Evolutionary conservation across 805 yeast species (phyloP).

Genomic region (Nakazawaea peltata): DNA sequence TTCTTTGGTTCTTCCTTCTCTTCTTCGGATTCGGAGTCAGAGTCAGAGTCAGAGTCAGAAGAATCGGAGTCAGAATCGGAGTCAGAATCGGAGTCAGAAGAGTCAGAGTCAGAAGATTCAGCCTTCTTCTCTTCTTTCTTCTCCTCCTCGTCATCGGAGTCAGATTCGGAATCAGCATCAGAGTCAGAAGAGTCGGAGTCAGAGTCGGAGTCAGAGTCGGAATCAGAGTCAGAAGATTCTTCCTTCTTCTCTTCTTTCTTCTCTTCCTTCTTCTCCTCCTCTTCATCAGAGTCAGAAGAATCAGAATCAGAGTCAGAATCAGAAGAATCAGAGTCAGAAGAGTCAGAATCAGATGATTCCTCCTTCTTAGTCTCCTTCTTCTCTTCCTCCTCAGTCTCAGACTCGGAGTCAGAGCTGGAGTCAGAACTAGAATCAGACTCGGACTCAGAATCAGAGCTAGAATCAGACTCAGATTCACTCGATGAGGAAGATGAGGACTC

Average conservation of each 20-base stretch:
- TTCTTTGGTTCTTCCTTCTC: constrained; percentile 27
- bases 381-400: constrained; percentile 5
- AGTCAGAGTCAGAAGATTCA: constrained; percentile 16
- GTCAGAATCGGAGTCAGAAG: constrained; percentile 12
- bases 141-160: constrained; percentile 5
- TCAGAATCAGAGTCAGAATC: constrained; percentile 13
- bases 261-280: constrained; percentile 11
- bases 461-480: constrained; percentile 7
- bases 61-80: constrained; percentile 13
- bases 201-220: constrained; percentile 9
- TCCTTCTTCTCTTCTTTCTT: constrained; percentile 13
- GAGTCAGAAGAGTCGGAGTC: constrained; percentile 11
- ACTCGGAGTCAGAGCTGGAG: constrained; percentile 9
- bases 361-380: constrained; percentile 12
- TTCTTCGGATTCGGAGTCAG: constrained; percentile 20
- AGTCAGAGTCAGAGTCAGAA: constrained; percentile 13
- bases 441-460: constrained; percentile 11
- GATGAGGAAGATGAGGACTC: background rate
- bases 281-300: constrained; percentile 12
- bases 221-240: constrained; percentile 17
- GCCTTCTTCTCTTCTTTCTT: constrained; percentile 12
- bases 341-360: constrained; percentile 15
- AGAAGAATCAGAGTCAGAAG: constrained; percentile 13
- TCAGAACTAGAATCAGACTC: constrained; percentile 2
- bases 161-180: constrained; percentile 11